Conservation (phyloP, 2,329 filamentous ascomycete species). For the Pseudogymnoascus sp. region DNA sequence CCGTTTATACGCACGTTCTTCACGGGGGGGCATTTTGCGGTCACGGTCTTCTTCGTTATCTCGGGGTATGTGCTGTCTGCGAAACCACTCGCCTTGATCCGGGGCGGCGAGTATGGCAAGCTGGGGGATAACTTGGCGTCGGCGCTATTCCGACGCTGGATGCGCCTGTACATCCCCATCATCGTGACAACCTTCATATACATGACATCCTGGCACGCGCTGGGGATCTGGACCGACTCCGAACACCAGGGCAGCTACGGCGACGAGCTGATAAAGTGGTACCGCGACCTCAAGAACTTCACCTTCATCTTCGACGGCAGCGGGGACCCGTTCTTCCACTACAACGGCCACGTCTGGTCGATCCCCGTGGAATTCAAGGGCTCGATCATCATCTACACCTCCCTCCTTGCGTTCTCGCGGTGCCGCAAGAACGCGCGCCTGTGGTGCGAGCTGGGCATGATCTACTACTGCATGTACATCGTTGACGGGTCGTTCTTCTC, state of each 20-base stretch:
- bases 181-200: conserved; percentile 34
- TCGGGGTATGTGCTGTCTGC: conserved; percentile 40
- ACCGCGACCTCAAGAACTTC: not conserved
- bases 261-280: not conserved
- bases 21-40: conserved; percentile 39
- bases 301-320: not conserved
- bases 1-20: conserved; percentile 34
- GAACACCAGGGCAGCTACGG: not conserved
- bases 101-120: conserved; percentile 30
- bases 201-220: conserved; percentile 10
- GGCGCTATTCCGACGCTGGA: conserved; percentile 37
- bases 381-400: conserved; percentile 53
- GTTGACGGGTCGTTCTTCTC: conserved; percentile 55
- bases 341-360: conserved; percentile 45
- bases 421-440: conserved; percentile 47
- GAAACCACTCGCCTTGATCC: conserved; percentile 35
- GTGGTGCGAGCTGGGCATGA: conserved; percentile 41
- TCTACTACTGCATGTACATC: conserved; percentile 59
- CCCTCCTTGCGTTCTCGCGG: conserved; percentile 47
- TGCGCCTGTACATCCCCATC: conserved; percentile 39
- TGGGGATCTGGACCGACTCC: not conserved
- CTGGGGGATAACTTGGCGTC: conserved; percentile 35
- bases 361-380: conserved; percentile 57
- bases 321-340: not conserved
- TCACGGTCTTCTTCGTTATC: conserved; percentile 44